Conservation (phyloP, 1,284 basidiomycete genomes). For the Boletus semigastroideus region DNA sequence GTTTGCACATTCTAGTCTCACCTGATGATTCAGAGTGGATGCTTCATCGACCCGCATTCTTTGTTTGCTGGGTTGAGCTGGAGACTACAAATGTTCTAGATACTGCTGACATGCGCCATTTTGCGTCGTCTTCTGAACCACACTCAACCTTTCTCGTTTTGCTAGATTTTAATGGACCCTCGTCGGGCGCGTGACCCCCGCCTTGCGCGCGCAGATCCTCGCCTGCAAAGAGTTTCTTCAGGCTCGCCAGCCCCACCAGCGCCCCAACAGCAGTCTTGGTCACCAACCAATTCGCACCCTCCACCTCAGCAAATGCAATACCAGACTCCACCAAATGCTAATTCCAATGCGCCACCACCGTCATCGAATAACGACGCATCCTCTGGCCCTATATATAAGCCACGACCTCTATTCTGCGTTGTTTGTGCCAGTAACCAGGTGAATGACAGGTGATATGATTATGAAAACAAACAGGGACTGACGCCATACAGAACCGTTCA, state of each 20-base stretch:
- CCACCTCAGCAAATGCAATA: slow-evolving; percentile 18
- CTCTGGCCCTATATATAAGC: slow-evolving; percentile 44
- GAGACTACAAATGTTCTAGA: slow-evolving; percentile 81
- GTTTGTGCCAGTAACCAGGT: slow-evolving; percentile 98
- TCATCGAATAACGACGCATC: slow-evolving; percentile 12
- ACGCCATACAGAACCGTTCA: slow-evolving; percentile 80
- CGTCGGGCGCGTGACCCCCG: slow-evolving; percentile 77
- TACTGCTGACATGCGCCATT: slow-evolving; percentile 68
- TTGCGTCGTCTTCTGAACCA: neutral
- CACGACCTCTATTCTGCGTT: slow-evolving; percentile 88
- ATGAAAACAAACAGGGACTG: slow-evolving; percentile 7
- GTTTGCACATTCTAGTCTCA: slow-evolving; percentile 13
- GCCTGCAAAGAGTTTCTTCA: slow-evolving; percentile 53
- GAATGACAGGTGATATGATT: slow-evolving; percentile 25
- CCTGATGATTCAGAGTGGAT: slow-evolving; percentile 88
- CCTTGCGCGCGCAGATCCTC: slow-evolving; percentile 65
- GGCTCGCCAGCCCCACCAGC: slow-evolving; percentile 42
- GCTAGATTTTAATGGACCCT: slow-evolving; percentile 61
- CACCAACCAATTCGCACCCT: slow-evolving; percentile 16
- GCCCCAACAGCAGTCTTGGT: slow-evolving; percentile 39
- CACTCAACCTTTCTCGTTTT: slow-evolving; percentile 14
- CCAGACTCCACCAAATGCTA: slow-evolving; percentile 14
- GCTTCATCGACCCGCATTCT: slow-evolving; percentile 61
- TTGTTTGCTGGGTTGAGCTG: slow-evolving; percentile 56
- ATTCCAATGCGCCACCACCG: slow-evolving; percentile 3